Percentiles rank a stretch among this genome's conserved stretches.
Conservation (phyloP, 345 rosid species). For the Arabidopsis thaliana region TAIR10.1 NC_003076.8:23172501-23173000, state of each 20-base stretch:
- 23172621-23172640: constrained; percentile 9
- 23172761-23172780: constrained; percentile 84
- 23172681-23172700: constrained; percentile 86
- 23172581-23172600: not conserved
- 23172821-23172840: not conserved
- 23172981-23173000: not conserved
- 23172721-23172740: constrained; percentile 55
- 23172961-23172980: constrained; percentile 35
- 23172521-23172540: constrained; percentile 4
- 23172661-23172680: constrained; percentile 66
- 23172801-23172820: not conserved
- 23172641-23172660: constrained; percentile 88
- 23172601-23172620: not conserved
- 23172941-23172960: constrained; percentile 94
- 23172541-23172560: constrained; percentile 13
- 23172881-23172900: constrained; percentile 20
- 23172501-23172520: constrained; percentile 80
- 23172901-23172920: constrained; percentile 75
- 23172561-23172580: constrained; percentile 1
- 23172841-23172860: not conserved
- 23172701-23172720: constrained; percentile 83
- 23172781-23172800: constrained; percentile 92
- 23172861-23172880: constrained; percentile 1
- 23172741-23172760: constrained; percentile 80
- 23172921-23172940: constrained; percentile 85